Percentiles rank a stretch among this genome's conserved stretches.
Evolutionary conservation across 2,329 filamentous ascomycete genomes (phyloP).

Genomic region (Fusarium subtropicale): DNA sequence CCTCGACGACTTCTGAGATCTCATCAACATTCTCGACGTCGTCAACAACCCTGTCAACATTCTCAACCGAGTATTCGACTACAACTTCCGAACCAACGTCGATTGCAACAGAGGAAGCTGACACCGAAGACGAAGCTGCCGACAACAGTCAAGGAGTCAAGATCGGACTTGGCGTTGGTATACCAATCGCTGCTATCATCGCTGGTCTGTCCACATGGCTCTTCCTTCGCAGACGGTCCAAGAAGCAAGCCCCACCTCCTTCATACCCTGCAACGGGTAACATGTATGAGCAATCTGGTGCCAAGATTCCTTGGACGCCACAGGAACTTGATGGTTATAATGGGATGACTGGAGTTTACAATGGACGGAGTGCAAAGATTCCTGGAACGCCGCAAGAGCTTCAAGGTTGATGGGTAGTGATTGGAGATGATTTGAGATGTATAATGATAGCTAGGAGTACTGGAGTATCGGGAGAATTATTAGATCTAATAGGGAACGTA

Average conservation of each 20-base stretch:
- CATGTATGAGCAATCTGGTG: neutral
- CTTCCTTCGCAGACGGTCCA: neutral
- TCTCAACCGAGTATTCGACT: neutral
- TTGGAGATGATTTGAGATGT: neutral
- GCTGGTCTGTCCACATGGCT: slow-evolving; percentile 2
- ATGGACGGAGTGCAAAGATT: neutral
- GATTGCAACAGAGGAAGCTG: neutral
- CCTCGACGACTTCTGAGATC: neutral
- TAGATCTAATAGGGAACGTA: neutral
- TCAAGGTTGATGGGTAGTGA: neutral
- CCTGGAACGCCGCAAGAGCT: neutral
- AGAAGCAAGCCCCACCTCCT: neutral
- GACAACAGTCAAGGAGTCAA: slow-evolving; percentile 4
- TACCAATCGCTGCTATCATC: slow-evolving; percentile 8
- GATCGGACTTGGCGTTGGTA: slow-evolving; percentile 26
- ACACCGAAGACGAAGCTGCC: neutral
- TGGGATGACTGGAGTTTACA: neutral
- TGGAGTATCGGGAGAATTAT: neutral
- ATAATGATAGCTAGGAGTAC: neutral
- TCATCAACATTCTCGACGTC: neutral
- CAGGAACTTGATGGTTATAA: neutral
- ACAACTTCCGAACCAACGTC: neutral
- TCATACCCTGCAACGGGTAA: neutral
- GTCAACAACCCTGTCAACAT: neutral
- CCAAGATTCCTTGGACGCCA: neutral